Evolutionary conservation across 208 protist genomes (phyloP), one percentile per base, ranked within the genome.

Genomic region (Leishmania gerbilli): DNA sequence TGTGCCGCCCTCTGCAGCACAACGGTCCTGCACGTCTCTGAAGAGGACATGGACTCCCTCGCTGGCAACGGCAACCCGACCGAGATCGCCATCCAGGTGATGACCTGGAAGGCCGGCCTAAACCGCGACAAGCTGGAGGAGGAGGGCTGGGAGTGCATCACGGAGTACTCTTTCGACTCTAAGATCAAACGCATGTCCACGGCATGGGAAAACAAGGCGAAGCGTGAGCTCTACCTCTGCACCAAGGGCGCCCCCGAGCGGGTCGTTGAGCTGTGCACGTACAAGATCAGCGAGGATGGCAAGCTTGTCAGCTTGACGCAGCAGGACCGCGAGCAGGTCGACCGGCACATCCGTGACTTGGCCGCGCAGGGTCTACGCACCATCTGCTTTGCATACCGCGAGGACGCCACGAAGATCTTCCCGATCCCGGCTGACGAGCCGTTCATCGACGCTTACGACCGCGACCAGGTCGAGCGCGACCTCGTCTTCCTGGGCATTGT

Each of bases 161-260:
- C 76, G n/a, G 92, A 97, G 80, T 97, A 95, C 84, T 84, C 94
- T 19, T 97, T 97, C 79, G 94, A 97, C 83, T 97, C 94, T 13
- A 89, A 84, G 58, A 91, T 97, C 79, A 98, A 98, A 88, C 92
- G 93, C 72, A 98, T 98, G 95, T 95, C 92, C 47, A 90, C 91
- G 21, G 89, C 87, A 60, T 95, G 92, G 94, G 81, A 92, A 62
- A 93, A 96, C 67, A 87, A 91, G 60, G 49, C 49, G 42, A 90
- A 67, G 69, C 71, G 85, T 15, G 81, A 91, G 72, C 84, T 95
- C 15, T 96, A 95, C 82, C 80, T 96, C 42, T 97, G 90, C 86
- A 95, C 92, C 37, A 98, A 98, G 85, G 95, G 95, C 75, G 95
- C 95, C 31, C 93, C 95, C 0, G 93, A 98, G 88, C 93, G 93